phyloP scores from a whole-genome alignment of 352 stramenopile species.

The Phytopythium oedochilum region DNA sequence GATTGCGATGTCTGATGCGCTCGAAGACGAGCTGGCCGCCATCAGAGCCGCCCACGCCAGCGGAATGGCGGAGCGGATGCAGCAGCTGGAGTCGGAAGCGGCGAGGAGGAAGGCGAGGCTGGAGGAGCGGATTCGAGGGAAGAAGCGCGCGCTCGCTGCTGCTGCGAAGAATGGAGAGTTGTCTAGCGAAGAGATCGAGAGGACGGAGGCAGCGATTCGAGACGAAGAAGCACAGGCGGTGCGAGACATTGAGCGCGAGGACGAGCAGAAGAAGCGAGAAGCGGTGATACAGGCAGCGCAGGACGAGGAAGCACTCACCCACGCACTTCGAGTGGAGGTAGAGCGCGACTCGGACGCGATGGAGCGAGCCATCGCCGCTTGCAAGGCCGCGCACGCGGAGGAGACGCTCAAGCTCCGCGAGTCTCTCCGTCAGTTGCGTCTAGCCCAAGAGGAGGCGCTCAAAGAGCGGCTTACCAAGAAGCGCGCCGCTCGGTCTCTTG shows the following conservation, averaged over 20 bases:
- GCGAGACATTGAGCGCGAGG: slow-evolving; percentile 22
- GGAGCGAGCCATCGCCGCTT: slow-evolving; percentile 23
- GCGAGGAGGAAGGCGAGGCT: slow-evolving; percentile 24
- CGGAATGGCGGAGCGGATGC: slow-evolving; percentile 14
- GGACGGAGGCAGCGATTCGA: slow-evolving; percentile 10
- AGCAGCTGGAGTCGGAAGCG: slow-evolving; percentile 27
- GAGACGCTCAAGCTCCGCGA: slow-evolving; percentile 22
- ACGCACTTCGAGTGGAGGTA: slow-evolving; percentile 11
- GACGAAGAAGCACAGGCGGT: slow-evolving; percentile 27
- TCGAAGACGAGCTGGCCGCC: slow-evolving; percentile 20
- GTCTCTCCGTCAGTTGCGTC: slow-evolving; percentile 23
- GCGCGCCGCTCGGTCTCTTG: slow-evolving; percentile 9
- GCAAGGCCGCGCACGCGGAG: slow-evolving; percentile 18
- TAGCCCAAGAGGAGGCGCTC: slow-evolving; percentile 33
- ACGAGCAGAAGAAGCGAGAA: slow-evolving; percentile 8
- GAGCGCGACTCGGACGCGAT: slow-evolving; percentile 15
- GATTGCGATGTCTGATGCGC: background rate
- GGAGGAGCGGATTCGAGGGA: slow-evolving; percentile 21
- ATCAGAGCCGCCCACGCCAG: slow-evolving; percentile 25
- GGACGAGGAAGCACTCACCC: slow-evolving; percentile 14
- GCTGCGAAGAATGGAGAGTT: background rate
- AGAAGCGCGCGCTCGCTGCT: slow-evolving; percentile 14
- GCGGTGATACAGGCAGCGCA: slow-evolving; percentile 9
- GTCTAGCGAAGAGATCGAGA: slow-evolving; percentile 2
- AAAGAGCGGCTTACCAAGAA: slow-evolving; percentile 34